phyloP scores from a whole-genome alignment of 345 rosid genomes.

The Carallia brachiata region DNA sequence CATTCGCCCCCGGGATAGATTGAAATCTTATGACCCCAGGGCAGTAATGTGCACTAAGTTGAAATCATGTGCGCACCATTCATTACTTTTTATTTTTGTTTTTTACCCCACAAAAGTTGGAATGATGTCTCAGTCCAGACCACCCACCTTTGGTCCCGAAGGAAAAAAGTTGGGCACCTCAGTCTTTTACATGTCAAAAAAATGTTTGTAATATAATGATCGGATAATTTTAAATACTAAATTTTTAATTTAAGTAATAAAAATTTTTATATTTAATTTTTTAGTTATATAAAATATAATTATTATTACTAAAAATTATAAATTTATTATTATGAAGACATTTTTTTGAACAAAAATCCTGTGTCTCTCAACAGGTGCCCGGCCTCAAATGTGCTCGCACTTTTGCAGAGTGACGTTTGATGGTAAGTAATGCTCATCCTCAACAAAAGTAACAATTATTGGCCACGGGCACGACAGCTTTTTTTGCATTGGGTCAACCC shows the following conservation, averaged over 20 bases:
- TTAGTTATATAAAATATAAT: too few relatives aligned
- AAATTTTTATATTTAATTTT: too few relatives aligned
- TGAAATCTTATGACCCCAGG: neutral
- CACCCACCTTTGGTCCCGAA: neutral
- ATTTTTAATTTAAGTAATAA: too few relatives aligned
- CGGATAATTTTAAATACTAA: too few relatives aligned
- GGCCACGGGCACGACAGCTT: neutral
- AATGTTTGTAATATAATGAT: too few relatives aligned
- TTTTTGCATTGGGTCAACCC: neutral
- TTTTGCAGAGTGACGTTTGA: neutral
- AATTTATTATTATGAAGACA: too few relatives aligned
- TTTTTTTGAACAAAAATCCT: too few relatives aligned
- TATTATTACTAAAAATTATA: too few relatives aligned
- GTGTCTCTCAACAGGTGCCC: too few relatives aligned
- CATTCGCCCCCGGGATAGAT: neutral
- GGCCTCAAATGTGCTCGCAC: neutral
- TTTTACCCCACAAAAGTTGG: constrained; percentile 16
- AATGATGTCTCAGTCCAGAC: constrained; percentile 6
- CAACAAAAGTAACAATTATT: neutral
- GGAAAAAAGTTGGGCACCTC: too few relatives aligned
- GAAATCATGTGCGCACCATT: neutral
- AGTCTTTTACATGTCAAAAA: too few relatives aligned
- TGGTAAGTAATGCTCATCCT: neutral
- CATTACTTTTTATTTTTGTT: neutral
- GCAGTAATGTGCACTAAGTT: constrained; percentile 9